These are phyloP conservation scores for Macrophomina tecta DNA, from an alignment of 2,329 filamentous ascomycete species.

Conservation along the genomic window DNA sequence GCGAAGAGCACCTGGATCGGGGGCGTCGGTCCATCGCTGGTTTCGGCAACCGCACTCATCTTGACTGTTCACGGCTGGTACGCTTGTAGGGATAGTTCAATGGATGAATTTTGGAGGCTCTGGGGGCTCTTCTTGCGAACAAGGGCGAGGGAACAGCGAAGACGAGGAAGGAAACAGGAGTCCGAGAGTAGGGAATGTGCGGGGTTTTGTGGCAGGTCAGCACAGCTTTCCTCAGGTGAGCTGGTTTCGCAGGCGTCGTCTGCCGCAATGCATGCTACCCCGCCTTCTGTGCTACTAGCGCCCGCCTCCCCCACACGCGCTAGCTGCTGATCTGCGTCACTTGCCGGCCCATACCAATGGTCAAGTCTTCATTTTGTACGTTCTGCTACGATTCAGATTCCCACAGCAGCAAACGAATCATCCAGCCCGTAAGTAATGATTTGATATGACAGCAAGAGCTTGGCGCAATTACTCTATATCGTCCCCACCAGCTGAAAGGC, in stretches of 20 bases:
- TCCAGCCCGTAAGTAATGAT: too few relatives aligned
- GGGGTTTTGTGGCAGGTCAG: slow-evolving; percentile 23
- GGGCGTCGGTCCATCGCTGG: slow-evolving; percentile 44
- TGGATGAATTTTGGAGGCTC: not conserved
- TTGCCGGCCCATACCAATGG: not conserved
- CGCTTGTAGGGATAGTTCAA: not conserved
- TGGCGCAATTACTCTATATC: too few relatives aligned
- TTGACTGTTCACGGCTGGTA: slow-evolving; percentile 34
- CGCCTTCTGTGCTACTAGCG: slow-evolving; percentile 13
- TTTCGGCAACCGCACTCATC: slow-evolving; percentile 55
- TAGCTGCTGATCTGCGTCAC: slow-evolving; percentile 12
- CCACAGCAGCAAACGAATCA: too few relatives aligned
- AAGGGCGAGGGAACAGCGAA: not conserved
- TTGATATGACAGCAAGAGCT: too few relatives aligned
- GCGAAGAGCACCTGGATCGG: slow-evolving; percentile 66
- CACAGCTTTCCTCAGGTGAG: slow-evolving; percentile 7
- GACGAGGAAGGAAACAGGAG: slow-evolving; percentile 4
- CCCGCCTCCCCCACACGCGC: slow-evolving; percentile 21
- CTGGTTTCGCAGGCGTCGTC: not conserved
- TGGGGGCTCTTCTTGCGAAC: not conserved
- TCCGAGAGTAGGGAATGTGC: not conserved
- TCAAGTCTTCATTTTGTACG: not conserved
- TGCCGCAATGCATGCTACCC: not conserved
- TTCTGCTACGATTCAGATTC: not conserved
- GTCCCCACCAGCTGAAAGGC: too few relatives aligned